These are phyloP conservation scores for Cladophialophora bantiana DNA, from an alignment of 2,329 filamentous ascomycete genomes.

Conservation along the genomic window DNA sequence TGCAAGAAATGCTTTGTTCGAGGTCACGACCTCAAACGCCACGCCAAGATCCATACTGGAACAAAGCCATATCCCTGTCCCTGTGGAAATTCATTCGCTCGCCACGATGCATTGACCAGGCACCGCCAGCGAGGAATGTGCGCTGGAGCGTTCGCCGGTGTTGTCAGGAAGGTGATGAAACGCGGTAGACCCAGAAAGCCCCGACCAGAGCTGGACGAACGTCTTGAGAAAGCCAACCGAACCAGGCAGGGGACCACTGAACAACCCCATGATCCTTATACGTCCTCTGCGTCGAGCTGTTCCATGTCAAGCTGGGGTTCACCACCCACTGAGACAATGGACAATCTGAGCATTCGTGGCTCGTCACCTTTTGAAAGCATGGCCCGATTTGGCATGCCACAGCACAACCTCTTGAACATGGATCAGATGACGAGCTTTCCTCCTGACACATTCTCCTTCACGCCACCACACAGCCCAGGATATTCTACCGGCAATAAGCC, in stretches of 20 bases:
- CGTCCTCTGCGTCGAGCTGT: conserved; percentile 47
- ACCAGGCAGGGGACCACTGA: conserved; percentile 50
- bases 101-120: conserved; percentile 91
- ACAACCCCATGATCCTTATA: conserved; percentile 44
- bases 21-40: conserved; percentile 95
- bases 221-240: conserved; percentile 63
- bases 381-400: conserved; percentile 35
- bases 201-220: conserved; percentile 65
- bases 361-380: conserved; percentile 45
- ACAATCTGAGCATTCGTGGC: conserved; percentile 50
- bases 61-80: conserved; percentile 95
- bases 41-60: conserved; percentile 96
- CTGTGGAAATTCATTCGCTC: conserved; percentile 92
- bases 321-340: conserved; percentile 51
- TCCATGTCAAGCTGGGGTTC: conserved; percentile 51
- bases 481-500: conserved; percentile 49
- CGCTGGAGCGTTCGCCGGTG: conserved; percentile 88
- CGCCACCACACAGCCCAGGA: conserved; percentile 56
- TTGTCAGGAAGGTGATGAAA: conserved; percentile 71
- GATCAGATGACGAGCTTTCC: conserved; percentile 43
- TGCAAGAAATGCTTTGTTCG: conserved; percentile 97
- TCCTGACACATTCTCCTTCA: conserved; percentile 54
- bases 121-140: conserved; percentile 97
- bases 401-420: conserved; percentile 26
- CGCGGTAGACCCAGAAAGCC: conserved; percentile 71